Base-by-base conservation (phyloP, 352 stramenopile genomes). In the Phytophthora megakarya region DNA sequence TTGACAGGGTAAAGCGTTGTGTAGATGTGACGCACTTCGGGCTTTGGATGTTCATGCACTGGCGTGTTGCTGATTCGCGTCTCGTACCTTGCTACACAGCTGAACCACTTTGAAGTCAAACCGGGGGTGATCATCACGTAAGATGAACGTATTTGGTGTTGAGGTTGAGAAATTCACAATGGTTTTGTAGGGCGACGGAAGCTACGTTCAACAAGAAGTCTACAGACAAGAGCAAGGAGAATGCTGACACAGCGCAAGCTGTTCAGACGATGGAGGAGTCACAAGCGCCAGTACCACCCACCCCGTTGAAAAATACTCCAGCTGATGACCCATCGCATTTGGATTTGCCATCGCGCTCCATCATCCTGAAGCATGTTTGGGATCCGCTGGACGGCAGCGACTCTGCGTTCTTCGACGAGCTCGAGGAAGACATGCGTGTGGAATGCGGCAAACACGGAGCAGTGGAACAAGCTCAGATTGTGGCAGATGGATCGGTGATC, bases 101-200 rank as follows among this genome's bases (percentile, higher is more conserved):
- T 95, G 35, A 75, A 93, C 44, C 73, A 85, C 49, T 88, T 90
- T 28, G 84, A 95, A 79, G 81, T 95, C 73, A 95, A 93, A 60
- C 86, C 86, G 7, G 86, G 84, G 21, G 83, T 95, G 21, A 66
- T 86, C 25, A 90, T 95, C 73, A 93, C 80, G 86, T 95, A 80
- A 25, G 71, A 30, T 35, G 9, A 25, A 45, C 15, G 12, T 35
- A 35, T 12, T 35, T 35, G 30, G 3, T 7, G 3, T 15, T 11
- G 13, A 40, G 2, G 37, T 42, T 26, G 28, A 8, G 32, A 38
- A 38, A 19, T 16, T 40, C 9, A 19, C 21, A 28, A 12, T 38
- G 52, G 13, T 28, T 37, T 25, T 23, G 8, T 33, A 91, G 81
- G 18, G 81, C 80, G 35, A 67, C 61, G 3, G 66, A 74, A 46